Base-by-base conservation (phyloP, 208 protist species). In the Trypanosoma caninum region DNA sequence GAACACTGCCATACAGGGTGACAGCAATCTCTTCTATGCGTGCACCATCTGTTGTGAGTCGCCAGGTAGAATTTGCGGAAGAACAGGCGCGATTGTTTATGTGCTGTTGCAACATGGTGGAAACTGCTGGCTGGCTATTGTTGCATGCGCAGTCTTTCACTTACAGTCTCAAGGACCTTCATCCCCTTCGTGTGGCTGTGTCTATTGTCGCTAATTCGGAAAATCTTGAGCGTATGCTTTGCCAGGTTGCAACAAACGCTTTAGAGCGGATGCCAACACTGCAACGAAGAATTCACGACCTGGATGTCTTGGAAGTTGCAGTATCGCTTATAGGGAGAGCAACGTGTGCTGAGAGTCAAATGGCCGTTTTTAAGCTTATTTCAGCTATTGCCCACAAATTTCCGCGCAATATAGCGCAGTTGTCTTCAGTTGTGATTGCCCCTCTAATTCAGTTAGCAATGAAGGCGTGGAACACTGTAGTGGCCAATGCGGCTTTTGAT, bases 261-360 rank as follows among this genome's bases (percentile, higher is more conserved):
- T 14, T 73, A 27, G 67, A 73, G 44, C 28, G 50, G 27, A 37
- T 41, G 8, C 50, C 58, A 1, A 23, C 44, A 35, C 18, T 64
- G 27, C 50, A 77, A 34, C 34, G 27, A 13, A 33, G 48, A 22
- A 42, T 89, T 28, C 74, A 87, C 25, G 50, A 85, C 40, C 31
- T 89, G 37, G 85, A 92, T 59, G 76, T 84, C n/a, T 52, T 92
- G 4, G 85, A 92, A 59, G 67, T 89, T 3, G 59, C 78, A 8
- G 68, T 75, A 41, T 75, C 76, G 16, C 59, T 92, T 35, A 65
- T 67, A 22, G 52, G 64, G 6, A 59, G 61, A 31, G 37, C 73
- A 2, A 71, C 59, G n/a, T 65, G 77, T 25, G 74, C 77, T 0
- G 82, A 84, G 55, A 78, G 79, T 54, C 81, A 89, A 59, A 37